Base-by-base conservation (phyloP, 148 eudicot species). In the Pouteria glomerata region DNA sequence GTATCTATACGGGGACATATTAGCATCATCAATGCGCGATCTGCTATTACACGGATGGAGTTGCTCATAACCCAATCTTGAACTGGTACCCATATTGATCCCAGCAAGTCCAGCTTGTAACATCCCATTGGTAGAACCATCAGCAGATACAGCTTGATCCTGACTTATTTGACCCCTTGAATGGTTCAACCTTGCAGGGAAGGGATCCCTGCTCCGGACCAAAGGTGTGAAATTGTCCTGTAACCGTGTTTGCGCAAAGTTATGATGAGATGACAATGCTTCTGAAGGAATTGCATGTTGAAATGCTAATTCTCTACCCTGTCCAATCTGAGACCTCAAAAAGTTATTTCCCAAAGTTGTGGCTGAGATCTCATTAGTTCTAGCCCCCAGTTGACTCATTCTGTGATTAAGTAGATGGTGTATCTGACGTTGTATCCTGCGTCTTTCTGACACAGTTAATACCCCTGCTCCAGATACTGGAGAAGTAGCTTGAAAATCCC, bases 371-470 rank as follows among this genome's bases (percentile, higher is more conserved):
- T 69, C 15, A 52, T 63, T 76, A 69, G 59, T 50, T 57, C 68
- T 81, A 52, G 61, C 5, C 51, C 57, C 56, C 34, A 41, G 15
- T 21, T 68, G 87, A 77, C 77, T 72, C 75, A 63, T 45, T 73
- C 85, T 77, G 58, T 66, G 75, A 18, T 77, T 65, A 31, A 83
- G 50, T 35, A 79, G 39, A 52, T 77, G n/a, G 27, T 57, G 85
- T 50, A 81, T 80, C 62, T 83, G 87, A 56, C 79, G 79, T 16
- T 84, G 92, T 42, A 93, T 75, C 78, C 88, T 78, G 13, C 96
- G 91, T 70, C 98, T 86, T 55, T 85, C 86, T 34, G 57, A 80
- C 63, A 92, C 76, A 64, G 97, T 90, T 23, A 77, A 77, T 13
- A 85, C 96, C 16, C 89, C 93, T 15, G 66, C 61, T 45, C 95